Percentiles rank a stretch among this genome's conserved stretches.
Conservation (phyloP, 129 eudicot genomes). For the Daucus carota region DH1_v3.0 NC_030389.2:7453001-7453500, state of each 20-base stretch:
- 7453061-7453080: not conserved
- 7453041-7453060: not conserved
- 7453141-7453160: not conserved
- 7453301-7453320: not conserved
- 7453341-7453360: not conserved
- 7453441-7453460: not conserved
- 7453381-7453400: constrained; percentile 3
- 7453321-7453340: not conserved
- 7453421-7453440: not conserved
- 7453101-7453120: not conserved
- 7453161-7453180: not conserved
- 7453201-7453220: not conserved
- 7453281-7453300: not conserved
- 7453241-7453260: not conserved
- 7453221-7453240: not conserved
- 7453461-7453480: not conserved
- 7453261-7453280: constrained; percentile 2
- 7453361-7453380: not conserved
- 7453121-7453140: too few relatives aligned
- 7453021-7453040: not conserved
- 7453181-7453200: not conserved
- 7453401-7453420: constrained; percentile 2
- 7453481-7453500: not conserved
- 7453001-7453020: not conserved
- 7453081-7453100: not conserved